phyloP scores from a whole-genome alignment of 2,329 filamentous ascomycete genomes.

The Epichloe amarillans region DNA sequence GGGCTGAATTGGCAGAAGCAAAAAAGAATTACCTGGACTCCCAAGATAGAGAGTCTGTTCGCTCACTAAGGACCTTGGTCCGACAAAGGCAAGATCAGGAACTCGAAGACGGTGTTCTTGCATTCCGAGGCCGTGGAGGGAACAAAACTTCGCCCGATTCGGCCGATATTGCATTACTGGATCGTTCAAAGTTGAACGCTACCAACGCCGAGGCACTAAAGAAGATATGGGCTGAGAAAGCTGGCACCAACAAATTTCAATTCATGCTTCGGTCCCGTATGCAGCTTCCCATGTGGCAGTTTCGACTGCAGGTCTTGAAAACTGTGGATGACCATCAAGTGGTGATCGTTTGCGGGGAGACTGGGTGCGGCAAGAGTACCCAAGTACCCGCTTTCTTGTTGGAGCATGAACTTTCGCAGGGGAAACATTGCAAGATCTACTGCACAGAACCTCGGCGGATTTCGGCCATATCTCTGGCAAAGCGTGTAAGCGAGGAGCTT shows the following conservation, averaged over 20 bases:
- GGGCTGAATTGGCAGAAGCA: constrained; percentile 60
- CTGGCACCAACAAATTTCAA: constrained; percentile 49
- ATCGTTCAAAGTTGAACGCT: constrained; percentile 26
- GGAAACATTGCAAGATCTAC: constrained; percentile 78
- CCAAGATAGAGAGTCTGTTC: constrained; percentile 55
- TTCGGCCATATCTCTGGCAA: constrained; percentile 86
- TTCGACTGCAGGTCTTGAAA: constrained; percentile 62
- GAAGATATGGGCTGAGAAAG: constrained; percentile 47
- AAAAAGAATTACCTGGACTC: constrained; percentile 60
- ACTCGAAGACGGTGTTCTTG: constrained; percentile 60
- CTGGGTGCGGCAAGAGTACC: constrained; percentile 93
- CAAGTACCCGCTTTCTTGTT: constrained; percentile 92
- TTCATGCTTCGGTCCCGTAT: constrained; percentile 66
- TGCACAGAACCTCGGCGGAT: constrained; percentile 93
- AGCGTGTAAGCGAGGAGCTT: constrained; percentile 86
- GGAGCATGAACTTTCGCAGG: constrained; percentile 72
- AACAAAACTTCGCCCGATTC: constrained; percentile 33
- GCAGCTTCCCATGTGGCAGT: constrained; percentile 82
- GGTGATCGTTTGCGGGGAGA: constrained; percentile 91
- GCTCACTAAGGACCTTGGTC: constrained; percentile 56
- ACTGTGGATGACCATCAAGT: constrained; percentile 71
- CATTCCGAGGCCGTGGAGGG: constrained; percentile 51
- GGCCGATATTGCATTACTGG: constrained; percentile 33
- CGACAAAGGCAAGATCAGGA: constrained; percentile 55
- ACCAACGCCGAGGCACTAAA: constrained; percentile 36